Base-by-base conservation (phyloP, 352 stramenopile species). In the Peronospora farinosa region DNA sequence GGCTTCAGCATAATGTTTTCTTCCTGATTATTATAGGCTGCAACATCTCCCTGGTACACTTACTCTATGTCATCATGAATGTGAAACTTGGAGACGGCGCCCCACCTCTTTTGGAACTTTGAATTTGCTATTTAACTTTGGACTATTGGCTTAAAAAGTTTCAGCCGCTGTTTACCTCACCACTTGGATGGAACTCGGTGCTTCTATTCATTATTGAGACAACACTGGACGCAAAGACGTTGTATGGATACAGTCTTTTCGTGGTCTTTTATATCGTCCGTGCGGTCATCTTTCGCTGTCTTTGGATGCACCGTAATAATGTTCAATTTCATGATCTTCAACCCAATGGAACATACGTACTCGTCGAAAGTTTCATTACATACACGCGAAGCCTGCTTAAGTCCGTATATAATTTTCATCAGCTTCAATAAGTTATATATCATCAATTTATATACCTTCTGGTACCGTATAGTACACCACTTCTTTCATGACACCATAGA, bases 261-360 rank as follows among this genome's bases (percentile, higher is more conserved):
- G 6, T 43, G 10, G 17, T 43, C 5, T 15, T 43, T 5, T 7
- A 31, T 15, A 43, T 43, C 9, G 38, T 30, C 30, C 21, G 38
- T 1, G 16, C 15, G 16, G 38, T 43, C 12, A 17, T 43, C 11
- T 7, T 43, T 30, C 38, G 38, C 2, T 43, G 16, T 15, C 16
- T 43, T 9, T 31, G 38, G 38, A 43, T 30, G 38, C 38, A 43
- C 6, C 17, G 38, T 1, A 43, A 43, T 9, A 17, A 43, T 30
- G 30, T 43, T 16, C 17, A 17, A 1, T 31, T 43, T 15, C 38
- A 43, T 31, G 38, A 43, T 41, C 21, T n/a, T n/a, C n/a, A n/a
- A n/a, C n/a, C n/a, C n/a, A n/a, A n/a, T n/a, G n/a, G n/a, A n/a
- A n/a, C n/a, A n/a, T n/a, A n/a, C n/a, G n/a, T n/a, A n/a, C n/a